Percentiles rank a stretch among this genome's conserved stretches.
These are phyloP conservation scores for Lentinula lateritia DNA, from an alignment of 768 basidiomycete species.

Conservation along the genomic window DNA sequence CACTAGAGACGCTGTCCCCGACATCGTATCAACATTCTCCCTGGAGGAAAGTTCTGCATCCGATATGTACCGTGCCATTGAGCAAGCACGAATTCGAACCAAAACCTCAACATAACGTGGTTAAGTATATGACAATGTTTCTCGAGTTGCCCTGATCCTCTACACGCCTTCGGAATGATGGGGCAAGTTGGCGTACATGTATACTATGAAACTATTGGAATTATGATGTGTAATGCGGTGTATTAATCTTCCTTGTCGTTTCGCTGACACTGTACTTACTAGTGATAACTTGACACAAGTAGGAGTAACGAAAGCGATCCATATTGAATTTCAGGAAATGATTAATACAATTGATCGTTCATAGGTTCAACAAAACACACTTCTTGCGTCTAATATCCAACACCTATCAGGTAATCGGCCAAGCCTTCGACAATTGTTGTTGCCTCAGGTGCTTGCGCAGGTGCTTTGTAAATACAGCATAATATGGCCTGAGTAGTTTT, in stretches of 20 bases:
- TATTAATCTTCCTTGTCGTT: not conserved
- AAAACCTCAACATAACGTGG: not conserved
- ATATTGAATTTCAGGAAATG: not conserved
- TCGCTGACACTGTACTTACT: not conserved
- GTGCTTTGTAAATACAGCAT: conserved; percentile 67
- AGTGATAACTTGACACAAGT: not conserved
- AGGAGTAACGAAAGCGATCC: not conserved
- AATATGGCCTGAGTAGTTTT: conserved; percentile 86
- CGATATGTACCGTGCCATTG: conserved; percentile 60
- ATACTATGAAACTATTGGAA: not conserved
- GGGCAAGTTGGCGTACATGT: not conserved
- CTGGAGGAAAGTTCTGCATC: conserved; percentile 38
- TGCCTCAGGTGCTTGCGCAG: conserved; percentile 61
- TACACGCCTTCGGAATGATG: not conserved
- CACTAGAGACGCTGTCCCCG: conserved; percentile 46
- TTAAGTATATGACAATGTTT: not conserved
- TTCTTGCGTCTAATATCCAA: conserved; percentile 38
- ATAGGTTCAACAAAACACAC: not conserved
- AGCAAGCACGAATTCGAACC: conserved; percentile 37
- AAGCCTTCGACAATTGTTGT: conserved; percentile 61
- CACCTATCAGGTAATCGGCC: conserved; percentile 71
- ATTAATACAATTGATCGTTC: not conserved
- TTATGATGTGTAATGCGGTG: not conserved
- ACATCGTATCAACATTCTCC: conserved; percentile 39
- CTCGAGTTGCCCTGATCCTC: not conserved